Conservation (phyloP, 495 filamentous ascomycete genomes). For the Talaromyces wortmannii region DNA sequence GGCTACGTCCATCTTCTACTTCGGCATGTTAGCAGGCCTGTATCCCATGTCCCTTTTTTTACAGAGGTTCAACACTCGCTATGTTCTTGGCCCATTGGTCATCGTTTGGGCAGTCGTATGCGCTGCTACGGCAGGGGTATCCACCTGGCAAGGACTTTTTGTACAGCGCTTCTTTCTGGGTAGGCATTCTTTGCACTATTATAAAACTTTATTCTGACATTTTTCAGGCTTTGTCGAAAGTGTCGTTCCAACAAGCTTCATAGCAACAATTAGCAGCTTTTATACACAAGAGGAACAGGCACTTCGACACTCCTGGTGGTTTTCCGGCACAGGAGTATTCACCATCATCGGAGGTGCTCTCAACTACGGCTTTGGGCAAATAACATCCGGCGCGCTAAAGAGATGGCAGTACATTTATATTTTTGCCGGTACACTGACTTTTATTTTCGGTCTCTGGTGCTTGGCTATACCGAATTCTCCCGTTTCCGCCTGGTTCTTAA, state of each 20-base stretch:
- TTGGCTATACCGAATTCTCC: slow-evolving; percentile 49
- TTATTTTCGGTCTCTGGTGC: slow-evolving; percentile 58
- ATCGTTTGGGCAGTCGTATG: slow-evolving; percentile 61
- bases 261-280: slow-evolving; percentile 56
- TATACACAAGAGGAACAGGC: slow-evolving; percentile 66
- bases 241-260: slow-evolving; percentile 62
- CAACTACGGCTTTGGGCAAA: slow-evolving; percentile 67
- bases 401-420: slow-evolving; percentile 68
- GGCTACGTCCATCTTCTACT: slow-evolving; percentile 76
- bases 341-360: slow-evolving; percentile 61
- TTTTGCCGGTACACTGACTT: slow-evolving; percentile 55
- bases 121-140: slow-evolving; percentile 62
- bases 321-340: slow-evolving; percentile 57
- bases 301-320: slow-evolving; percentile 64
- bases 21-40: slow-evolving; percentile 66
- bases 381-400: slow-evolving; percentile 43
- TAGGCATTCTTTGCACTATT: slow-evolving; percentile 1
- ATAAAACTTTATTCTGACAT: not conserved
- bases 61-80: slow-evolving; percentile 57
- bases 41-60: slow-evolving; percentile 66
- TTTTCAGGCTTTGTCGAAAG: slow-evolving; percentile 55
- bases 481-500: slow-evolving; percentile 47
- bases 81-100: slow-evolving; percentile 56
- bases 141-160: slow-evolving; percentile 55
- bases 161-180: slow-evolving; percentile 64